A percentile compares a stretch with the other conserved stretches of the same genome.
phyloP scores from a whole-genome alignment of 495 filamentous ascomycete genomes.

The Terfezia claveryi region DNA sequence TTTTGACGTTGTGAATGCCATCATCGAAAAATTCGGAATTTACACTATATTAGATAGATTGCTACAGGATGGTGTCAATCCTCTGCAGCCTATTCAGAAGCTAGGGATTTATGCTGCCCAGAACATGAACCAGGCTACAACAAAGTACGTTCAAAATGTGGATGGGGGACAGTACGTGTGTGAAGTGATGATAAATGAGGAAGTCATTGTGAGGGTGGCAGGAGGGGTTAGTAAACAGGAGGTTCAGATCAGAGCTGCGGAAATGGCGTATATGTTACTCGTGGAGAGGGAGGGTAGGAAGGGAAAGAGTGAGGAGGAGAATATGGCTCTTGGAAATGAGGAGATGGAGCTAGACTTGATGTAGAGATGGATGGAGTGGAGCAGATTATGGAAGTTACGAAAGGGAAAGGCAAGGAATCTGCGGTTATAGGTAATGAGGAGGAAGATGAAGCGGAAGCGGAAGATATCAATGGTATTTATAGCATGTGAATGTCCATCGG shows the following conservation, averaged over 20 bases:
- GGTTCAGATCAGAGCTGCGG: conserved; percentile 35
- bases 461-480: neutral
- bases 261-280: conserved; percentile 21
- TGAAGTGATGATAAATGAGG: conserved; percentile 28
- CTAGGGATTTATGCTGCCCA: conserved; percentile 34
- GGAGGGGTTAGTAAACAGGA: conserved; percentile 31
- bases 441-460: neutral
- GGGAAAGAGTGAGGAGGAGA: neutral
- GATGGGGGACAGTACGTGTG: conserved; percentile 25
- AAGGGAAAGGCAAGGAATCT: neutral
- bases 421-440: neutral
- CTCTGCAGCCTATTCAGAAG: conserved; percentile 55
- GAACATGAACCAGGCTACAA: conserved; percentile 20
- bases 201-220: conserved; percentile 24
- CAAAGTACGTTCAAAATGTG: conserved; percentile 25
- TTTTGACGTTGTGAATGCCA: conserved; percentile 29
- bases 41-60: conserved; percentile 39
- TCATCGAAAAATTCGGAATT: conserved; percentile 44
- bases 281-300: neutral
- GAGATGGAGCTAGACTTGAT: neutral
- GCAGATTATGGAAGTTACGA: neutral
- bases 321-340: neutral
- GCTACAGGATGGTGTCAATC: conserved; percentile 33
- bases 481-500: no score
- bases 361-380: neutral